These are phyloP conservation scores for Kodamaea plutei DNA, from an alignment of 1,139 yeast genomes.

Conservation along the genomic window DNA sequence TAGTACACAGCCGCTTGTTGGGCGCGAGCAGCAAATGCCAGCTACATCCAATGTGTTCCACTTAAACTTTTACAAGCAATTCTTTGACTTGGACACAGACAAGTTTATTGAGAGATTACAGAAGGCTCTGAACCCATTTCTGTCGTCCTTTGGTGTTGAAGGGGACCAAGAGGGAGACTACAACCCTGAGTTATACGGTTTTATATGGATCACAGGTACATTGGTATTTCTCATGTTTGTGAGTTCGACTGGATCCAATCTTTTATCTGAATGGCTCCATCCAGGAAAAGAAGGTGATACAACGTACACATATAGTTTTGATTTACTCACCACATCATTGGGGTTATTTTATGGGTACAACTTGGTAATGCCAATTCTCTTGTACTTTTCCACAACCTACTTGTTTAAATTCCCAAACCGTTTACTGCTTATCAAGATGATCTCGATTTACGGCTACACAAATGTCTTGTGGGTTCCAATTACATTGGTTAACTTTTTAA, in stretches of 20 bases:
- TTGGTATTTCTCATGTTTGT: conserved; percentile 70
- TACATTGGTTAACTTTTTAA: conserved; percentile 51
- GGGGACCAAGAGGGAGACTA: conserved; percentile 31
- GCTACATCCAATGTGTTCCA: conserved; percentile 46
- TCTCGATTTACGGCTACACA: conserved; percentile 75
- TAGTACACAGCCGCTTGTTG: conserved; percentile 21
- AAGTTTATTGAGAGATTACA: conserved; percentile 49
- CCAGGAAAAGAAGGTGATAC: conserved; percentile 29
- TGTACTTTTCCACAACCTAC: conserved; percentile 48
- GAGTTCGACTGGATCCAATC: conserved; percentile 55
- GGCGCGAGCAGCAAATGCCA: conserved; percentile 16
- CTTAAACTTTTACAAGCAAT: conserved; percentile 52
- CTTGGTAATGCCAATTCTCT: conserved; percentile 51
- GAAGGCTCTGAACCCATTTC: conserved; percentile 44
- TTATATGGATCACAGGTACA: conserved; percentile 81
- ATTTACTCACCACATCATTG: conserved; percentile 61
- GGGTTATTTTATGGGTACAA: conserved; percentile 71
- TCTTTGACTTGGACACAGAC: conserved; percentile 60
- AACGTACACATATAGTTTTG: conserved; percentile 56
- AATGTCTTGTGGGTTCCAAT: conserved; percentile 78
- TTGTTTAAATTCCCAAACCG: conserved; percentile 39
- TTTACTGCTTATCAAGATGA: conserved; percentile 36
- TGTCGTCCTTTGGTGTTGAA: conserved; percentile 16
- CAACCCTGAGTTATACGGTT: conserved; percentile 69
- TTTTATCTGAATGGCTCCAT: conserved; percentile 45